These are phyloP conservation scores for Cinnamomum micranthum DNA, from an alignment of 164 flowering plant species.

Conservation along the genomic window DNA sequence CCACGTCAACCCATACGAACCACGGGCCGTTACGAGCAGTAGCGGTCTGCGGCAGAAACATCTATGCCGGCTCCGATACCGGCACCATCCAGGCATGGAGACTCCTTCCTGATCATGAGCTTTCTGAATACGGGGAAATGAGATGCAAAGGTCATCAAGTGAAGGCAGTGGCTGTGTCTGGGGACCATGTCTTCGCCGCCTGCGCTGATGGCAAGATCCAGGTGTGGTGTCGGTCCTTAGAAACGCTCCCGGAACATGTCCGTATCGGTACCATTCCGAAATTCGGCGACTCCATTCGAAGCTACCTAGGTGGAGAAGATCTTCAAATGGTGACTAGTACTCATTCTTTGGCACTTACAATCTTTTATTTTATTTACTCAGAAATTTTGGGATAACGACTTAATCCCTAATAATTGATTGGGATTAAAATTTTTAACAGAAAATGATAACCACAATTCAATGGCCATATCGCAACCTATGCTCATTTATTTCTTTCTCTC, in stretches of 20 bases:
- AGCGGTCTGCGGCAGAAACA: constrained; percentile 32
- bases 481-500: too few species aligned
- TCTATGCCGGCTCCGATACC: constrained; percentile 44
- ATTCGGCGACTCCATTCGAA: constrained; percentile 30
- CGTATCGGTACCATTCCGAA: constrained; percentile 38
- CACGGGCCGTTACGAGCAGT: constrained; percentile 9
- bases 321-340: constrained; percentile 15
- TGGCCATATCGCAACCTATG: too few species aligned
- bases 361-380: background rate
- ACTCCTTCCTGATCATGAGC: constrained; percentile 29
- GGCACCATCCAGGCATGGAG: constrained; percentile 44
- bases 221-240: constrained; percentile 45
- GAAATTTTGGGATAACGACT: background rate
- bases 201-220: constrained; percentile 46
- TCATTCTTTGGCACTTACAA: background rate
- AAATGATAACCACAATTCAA: too few species aligned
- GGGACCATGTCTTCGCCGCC: constrained; percentile 45
- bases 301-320: constrained; percentile 40
- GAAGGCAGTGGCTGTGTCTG: constrained; percentile 36
- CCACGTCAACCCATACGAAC: too few species aligned
- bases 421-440: too few species aligned
- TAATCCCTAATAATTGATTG: too few species aligned
- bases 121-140: constrained; percentile 41
- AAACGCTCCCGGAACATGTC: constrained; percentile 25
- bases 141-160: constrained; percentile 22